phyloP scores from a whole-genome alignment of 2,329 filamentous ascomycete genomes.

The Phialophora chinensis region DNA sequence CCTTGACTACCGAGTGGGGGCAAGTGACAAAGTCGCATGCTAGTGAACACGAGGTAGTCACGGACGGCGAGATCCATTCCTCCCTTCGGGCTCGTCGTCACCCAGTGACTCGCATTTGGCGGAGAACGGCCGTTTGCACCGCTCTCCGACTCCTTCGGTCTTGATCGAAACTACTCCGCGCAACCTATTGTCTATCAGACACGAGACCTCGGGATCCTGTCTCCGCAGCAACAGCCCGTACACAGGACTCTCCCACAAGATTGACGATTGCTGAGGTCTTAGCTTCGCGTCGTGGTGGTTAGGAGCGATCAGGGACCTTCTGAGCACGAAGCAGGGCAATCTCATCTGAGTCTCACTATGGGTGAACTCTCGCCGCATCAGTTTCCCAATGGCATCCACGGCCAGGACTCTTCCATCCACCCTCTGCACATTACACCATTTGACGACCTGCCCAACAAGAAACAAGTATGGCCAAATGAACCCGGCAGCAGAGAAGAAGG shows the following conservation, averaged over 20 bases:
- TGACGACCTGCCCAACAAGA: conserved; percentile 56
- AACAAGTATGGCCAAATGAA: conserved; percentile 55
- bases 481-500: conserved; percentile 59
- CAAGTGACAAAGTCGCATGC: not conserved
- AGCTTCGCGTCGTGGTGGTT: not conserved
- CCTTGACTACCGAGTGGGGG: not conserved
- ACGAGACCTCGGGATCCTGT: not conserved
- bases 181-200: not conserved
- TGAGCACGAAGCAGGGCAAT: not conserved
- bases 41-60: not conserved
- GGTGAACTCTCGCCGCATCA: conserved; percentile 7
- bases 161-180: not conserved
- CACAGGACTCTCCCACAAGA: not conserved
- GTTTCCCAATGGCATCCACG: not conserved
- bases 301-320: not conserved
- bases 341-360: conserved; percentile 5
- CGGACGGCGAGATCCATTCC: not conserved
- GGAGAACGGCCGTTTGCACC: not conserved
- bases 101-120: not conserved
- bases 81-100: not conserved
- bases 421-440: conserved; percentile 42
- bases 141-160: not conserved
- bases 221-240: not conserved
- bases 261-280: not conserved
- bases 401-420: conserved; percentile 19